A percentile compares a stretch with the other conserved stretches of the same genome.
phyloP scores from a whole-genome alignment of 768 basidiomycete species.

The Suillus brevipes region DNA sequence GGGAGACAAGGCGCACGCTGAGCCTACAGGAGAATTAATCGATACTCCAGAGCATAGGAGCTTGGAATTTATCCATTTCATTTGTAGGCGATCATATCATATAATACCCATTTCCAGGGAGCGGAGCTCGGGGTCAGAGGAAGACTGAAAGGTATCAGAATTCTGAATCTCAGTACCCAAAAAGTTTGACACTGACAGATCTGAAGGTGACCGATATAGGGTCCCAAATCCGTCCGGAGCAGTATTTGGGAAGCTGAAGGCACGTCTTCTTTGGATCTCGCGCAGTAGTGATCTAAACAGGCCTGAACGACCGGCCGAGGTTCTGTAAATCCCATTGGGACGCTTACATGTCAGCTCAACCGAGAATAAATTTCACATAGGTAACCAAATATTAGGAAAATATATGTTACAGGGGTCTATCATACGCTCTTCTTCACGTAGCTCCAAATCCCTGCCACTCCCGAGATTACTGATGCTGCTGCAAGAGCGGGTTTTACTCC shows the following conservation, averaged over 20 bases:
- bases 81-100: slow-evolving; percentile 37
- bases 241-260: slow-evolving; percentile 26
- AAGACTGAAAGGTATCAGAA: slow-evolving; percentile 39
- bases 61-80: slow-evolving; percentile 37
- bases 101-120: slow-evolving; percentile 42
- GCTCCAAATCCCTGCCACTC: slow-evolving; percentile 91
- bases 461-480: slow-evolving; percentile 87
- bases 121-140: slow-evolving; percentile 42
- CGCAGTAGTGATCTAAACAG: slow-evolving; percentile 18
- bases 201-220: slow-evolving; percentile 36
- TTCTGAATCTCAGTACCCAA: slow-evolving; percentile 34
- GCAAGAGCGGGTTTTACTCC: slow-evolving; percentile 88
- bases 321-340: slow-evolving; percentile 26
- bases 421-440: slow-evolving; percentile 88
- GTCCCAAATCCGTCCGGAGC: slow-evolving; percentile 25
- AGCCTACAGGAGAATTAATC: slow-evolving; percentile 24
- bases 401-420: slow-evolving; percentile 46
- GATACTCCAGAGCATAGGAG: slow-evolving; percentile 35
- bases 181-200: slow-evolving; percentile 33
- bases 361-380: slow-evolving; percentile 12
- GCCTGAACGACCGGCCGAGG: slow-evolving; percentile 18
- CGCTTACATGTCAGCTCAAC: slow-evolving; percentile 25
- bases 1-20: slow-evolving; percentile 23
- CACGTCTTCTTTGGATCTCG: slow-evolving; percentile 28
- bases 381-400: slow-evolving; percentile 44